These are phyloP conservation scores for Amanita pallidorosea DNA, from an alignment of 768 basidiomycete species.

Conservation along the genomic window DNA sequence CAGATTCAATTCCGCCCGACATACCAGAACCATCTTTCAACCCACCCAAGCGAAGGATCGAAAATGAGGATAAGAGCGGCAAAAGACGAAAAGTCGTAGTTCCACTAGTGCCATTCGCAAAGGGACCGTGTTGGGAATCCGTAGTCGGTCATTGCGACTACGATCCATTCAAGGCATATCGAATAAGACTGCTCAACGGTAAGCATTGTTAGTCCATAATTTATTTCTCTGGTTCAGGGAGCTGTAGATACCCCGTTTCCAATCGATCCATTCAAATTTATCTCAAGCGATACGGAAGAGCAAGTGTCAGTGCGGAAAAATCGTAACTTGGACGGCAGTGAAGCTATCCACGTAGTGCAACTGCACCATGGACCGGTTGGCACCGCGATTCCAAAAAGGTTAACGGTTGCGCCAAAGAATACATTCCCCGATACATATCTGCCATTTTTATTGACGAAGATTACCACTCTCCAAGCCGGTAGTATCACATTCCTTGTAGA, in stretches of 20 bases:
- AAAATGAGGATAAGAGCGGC: constrained; percentile 33
- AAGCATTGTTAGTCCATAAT: constrained; percentile 5
- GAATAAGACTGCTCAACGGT: constrained; percentile 84
- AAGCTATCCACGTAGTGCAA: constrained; percentile 24
- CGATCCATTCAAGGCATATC: constrained; percentile 62
- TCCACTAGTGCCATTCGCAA: constrained; percentile 69
- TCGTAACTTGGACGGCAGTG: constrained; percentile 11
- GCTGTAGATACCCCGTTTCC: constrained; percentile 56
- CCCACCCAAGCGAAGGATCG: constrained; percentile 56
- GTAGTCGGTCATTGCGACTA: constrained; percentile 55
- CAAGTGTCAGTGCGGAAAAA: constrained; percentile 18
- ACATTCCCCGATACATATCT: constrained; percentile 62
- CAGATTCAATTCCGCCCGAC: constrained; percentile 25
- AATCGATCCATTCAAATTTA: constrained; percentile 70
- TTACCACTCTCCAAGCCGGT: constrained; percentile 46
- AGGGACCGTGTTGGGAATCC: constrained; percentile 77
- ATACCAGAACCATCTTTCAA: constrained; percentile 12
- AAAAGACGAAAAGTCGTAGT: constrained; percentile 74
- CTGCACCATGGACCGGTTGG: constrained; percentile 27
- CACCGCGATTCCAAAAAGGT: constrained; percentile 18
- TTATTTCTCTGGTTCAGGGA: constrained; percentile 2
- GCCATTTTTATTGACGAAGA: constrained; percentile 49
- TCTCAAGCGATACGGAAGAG: constrained; percentile 38
- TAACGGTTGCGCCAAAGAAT: constrained; percentile 33
- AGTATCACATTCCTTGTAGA: constrained; percentile 64